phyloP scores from a whole-genome alignment of 2,329 filamentous ascomycete species.

The Ophiosphaerella narmari region DNA sequence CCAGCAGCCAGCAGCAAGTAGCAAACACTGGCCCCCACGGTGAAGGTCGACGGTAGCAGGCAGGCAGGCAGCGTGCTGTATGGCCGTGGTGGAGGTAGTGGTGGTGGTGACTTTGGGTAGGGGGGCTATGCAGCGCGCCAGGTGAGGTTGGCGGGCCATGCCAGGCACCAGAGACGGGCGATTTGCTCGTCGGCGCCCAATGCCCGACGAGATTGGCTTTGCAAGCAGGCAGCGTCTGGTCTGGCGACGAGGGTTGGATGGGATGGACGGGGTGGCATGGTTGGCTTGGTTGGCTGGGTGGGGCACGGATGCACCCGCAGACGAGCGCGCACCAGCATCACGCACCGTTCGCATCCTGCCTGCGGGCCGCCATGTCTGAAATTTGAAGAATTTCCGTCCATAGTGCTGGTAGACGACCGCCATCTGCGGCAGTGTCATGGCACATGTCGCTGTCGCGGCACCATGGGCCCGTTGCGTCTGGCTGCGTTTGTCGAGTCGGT shows the following conservation, averaged over 20 bases:
- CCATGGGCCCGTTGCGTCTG: neutral
- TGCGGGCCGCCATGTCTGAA: conserved; percentile 4
- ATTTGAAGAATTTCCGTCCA: conserved; percentile 1
- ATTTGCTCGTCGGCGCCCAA: conserved; percentile 33
- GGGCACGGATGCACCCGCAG: conserved; percentile 23
- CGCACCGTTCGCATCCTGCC: conserved; percentile 23
- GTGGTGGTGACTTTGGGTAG: neutral
- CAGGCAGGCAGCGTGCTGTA: too few species aligned
- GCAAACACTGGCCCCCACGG: too few species aligned
- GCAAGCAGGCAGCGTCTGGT: conserved; percentile 8
- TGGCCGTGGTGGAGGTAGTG: too few species aligned
- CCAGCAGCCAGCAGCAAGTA: too few species aligned
- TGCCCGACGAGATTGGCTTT: conserved; percentile 26
- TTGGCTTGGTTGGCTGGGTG: conserved; percentile 17
- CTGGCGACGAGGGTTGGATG: neutral
- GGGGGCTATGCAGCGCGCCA: conserved; percentile 27
- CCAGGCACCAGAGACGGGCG: conserved; percentile 25
- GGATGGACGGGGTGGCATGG: conserved; percentile 17
- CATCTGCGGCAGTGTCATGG: neutral
- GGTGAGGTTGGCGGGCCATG: neutral
- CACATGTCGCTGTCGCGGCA: too few species aligned
- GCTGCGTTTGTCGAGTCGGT: too few species aligned
- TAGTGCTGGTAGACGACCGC: neutral
- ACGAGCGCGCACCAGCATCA: conserved; percentile 8
- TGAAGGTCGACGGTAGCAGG: too few species aligned